Evolutionary conservation across 768 basidiomycete species (phyloP), one percentile per base, ranked within the genome.

Genomic region (Punctularia strigosozonata): DNA sequence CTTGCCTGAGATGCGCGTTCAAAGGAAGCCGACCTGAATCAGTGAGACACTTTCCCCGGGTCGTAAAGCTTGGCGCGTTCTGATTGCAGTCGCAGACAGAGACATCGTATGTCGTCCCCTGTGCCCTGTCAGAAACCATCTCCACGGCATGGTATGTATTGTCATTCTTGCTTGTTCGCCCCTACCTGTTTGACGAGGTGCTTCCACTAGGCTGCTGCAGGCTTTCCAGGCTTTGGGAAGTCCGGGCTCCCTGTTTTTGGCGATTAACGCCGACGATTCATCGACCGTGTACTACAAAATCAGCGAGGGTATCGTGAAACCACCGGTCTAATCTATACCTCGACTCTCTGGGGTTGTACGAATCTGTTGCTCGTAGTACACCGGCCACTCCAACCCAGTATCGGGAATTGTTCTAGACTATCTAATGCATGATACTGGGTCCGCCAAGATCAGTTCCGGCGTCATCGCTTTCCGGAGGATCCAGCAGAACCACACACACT

Each of bases 271-370:
- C 0, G 75, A 81, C 37, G 85, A 88, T 49, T 77, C 85, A 8
- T 86, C 85, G 6, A 78, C 81, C 33, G 85, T 88, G 37, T 88
- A 88, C 56, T 88, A 88, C 59, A 84, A 82, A 50, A 65, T 88
- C 43, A 80, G 77, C 51, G 66, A 69, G 36, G 85, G 83, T 40
- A 80, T 88, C 23, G 74, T 77, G 43, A 87, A 87, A 49, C 84
- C 81, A 19, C 63, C 70, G 8, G 59, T 81, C 32, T 82, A 37
- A n/a, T n/a, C n/a, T n/a, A n/a, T n/a, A n/a, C n/a, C n/a, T n/a
- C n/a, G n/a, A n/a, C n/a, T n/a, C n/a, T n/a, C n/a, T n/a, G n/a
- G n/a, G n/a, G n/a, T n/a, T n/a, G n/a, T n/a, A n/a, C n/a, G n/a
- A n/a, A n/a, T n/a, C n/a, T n/a, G n/a, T n/a, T n/a, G n/a, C n/a